Conservation (phyloP, 441 rosid species). For the Pelargonium myrrhifolium region DNA sequence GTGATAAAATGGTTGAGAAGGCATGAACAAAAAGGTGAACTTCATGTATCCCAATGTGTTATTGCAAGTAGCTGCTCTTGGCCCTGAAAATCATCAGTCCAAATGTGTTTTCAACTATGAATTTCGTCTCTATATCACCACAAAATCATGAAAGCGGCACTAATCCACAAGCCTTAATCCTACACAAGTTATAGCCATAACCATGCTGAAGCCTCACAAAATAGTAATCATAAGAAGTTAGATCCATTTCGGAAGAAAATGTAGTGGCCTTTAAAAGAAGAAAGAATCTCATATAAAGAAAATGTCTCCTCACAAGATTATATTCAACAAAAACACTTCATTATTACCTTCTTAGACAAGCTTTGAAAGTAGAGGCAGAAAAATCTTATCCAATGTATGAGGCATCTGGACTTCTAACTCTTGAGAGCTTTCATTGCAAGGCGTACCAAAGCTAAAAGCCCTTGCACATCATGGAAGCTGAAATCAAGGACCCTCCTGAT, state of each 20-base stretch:
- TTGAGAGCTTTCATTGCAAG: constrained; percentile 8
- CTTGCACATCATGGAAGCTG: constrained; percentile 9
- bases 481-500: constrained; percentile 9
- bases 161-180: neutral
- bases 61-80: neutral
- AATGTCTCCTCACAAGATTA: neutral
- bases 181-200: no score
- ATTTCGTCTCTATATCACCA: no score
- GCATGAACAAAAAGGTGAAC: neutral
- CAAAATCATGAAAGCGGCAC: no score
- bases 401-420: neutral
- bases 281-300: neutral
- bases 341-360: neutral
- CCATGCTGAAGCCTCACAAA: no score
- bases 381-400: no score
- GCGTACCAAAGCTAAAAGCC: constrained; percentile 4
- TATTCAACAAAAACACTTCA: neutral
- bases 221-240: no score
- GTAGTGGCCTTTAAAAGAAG: neutral
- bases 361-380: neutral
- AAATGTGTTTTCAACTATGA: neutral
- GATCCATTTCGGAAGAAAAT: no score
- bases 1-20: neutral
- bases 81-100: neutral
- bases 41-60: neutral